phyloP scores from a whole-genome alignment of 352 stramenopile species.

The Pilasporangium apinafurcum region DNA sequence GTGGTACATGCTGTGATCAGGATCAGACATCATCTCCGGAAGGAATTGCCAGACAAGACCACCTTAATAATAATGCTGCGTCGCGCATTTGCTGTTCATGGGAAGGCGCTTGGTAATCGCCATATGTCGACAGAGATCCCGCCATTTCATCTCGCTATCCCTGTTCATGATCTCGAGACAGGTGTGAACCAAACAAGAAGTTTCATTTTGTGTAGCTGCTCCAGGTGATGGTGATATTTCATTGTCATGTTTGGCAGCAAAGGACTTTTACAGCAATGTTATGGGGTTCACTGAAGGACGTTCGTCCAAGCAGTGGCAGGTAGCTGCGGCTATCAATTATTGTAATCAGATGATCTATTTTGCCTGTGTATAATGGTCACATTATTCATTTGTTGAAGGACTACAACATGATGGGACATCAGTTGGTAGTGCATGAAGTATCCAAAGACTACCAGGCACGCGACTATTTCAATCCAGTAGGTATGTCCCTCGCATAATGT shows the following conservation, averaged over 20 bases:
- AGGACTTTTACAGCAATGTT: slow-evolving; percentile 90
- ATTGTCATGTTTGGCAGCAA: slow-evolving; percentile 39
- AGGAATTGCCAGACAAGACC: too few relatives aligned
- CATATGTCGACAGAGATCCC: slow-evolving; percentile 23
- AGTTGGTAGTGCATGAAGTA: slow-evolving; percentile 89
- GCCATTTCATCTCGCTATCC: slow-evolving; percentile 91
- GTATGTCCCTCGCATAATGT: slow-evolving; percentile 16
- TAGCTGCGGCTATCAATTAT: slow-evolving; percentile 5
- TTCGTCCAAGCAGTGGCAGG: slow-evolving; percentile 92
- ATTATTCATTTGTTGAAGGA: slow-evolving; percentile 46
- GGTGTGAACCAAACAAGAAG: slow-evolving; percentile 24
- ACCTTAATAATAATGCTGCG: too few relatives aligned
- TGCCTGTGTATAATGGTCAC: neutral
- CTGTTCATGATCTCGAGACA: slow-evolving; percentile 91
- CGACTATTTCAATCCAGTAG: slow-evolving; percentile 96
- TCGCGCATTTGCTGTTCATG: neutral
- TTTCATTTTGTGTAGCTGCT: too few relatives aligned
- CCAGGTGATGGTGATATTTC: too few relatives aligned
- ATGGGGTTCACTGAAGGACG: slow-evolving; percentile 90
- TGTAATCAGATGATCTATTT: neutral
- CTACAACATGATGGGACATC: slow-evolving; percentile 87
- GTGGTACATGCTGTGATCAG: too few relatives aligned
- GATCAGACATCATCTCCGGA: too few relatives aligned
- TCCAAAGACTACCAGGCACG: slow-evolving; percentile 87
- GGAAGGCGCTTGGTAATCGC: neutral